A percentile compares a stretch with the other conserved stretches of the same genome.
These are phyloP conservation scores for Coemansia sp. DNA, from an alignment of 192 early-diverging fungal genomes.

Conservation along the genomic window DNA sequence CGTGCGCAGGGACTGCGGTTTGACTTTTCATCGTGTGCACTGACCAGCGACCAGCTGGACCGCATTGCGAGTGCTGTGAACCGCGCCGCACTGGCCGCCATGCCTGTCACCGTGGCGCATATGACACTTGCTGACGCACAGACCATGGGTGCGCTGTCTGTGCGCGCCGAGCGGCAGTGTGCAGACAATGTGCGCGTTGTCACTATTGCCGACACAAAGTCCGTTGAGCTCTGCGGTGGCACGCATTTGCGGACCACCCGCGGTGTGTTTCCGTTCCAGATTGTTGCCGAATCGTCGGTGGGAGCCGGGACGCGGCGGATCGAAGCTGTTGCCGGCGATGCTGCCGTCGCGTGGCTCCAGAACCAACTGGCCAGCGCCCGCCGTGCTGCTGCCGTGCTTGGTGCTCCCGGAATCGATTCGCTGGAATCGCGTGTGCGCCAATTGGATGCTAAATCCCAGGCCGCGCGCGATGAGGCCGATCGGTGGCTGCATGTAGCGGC, in stretches of 20 bases:
- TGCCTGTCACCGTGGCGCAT: conserved; percentile 72
- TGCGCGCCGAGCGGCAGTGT: conserved; percentile 93
- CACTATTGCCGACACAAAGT: conserved; percentile 67
- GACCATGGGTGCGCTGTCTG: conserved; percentile 82
- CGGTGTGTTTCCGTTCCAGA: conserved; percentile 83
- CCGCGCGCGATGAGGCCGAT: conserved; percentile 19
- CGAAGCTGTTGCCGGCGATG: conserved; percentile 90
- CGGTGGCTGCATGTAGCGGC: conserved; percentile 40
- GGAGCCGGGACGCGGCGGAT: conserved; percentile 97
- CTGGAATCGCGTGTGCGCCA: conserved; percentile 59
- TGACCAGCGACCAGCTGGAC: conserved; percentile 64
- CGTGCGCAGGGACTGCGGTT: conserved; percentile 89
- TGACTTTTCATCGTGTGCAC: conserved; percentile 80
- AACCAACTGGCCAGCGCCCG: conserved; percentile 66
- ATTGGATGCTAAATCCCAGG: conserved; percentile 15
- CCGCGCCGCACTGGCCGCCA: conserved; percentile 72
- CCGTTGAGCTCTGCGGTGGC: conserved; percentile 96
- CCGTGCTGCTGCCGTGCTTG: conserved; percentile 59
- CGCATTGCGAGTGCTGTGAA: conserved; percentile 76
- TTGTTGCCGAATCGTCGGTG: conserved; percentile 86
- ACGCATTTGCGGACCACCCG: conserved; percentile 89
- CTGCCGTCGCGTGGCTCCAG: conserved; percentile 71
- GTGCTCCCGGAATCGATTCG: conserved; percentile 59
- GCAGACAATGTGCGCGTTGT: conserved; percentile 95
- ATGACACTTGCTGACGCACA: conserved; percentile 81